Evolutionary conservation across 2,329 filamentous ascomycete genomes (phyloP), one percentile per base, ranked within the genome.

Genomic region (Colletotrichum cuscutae): DNA sequence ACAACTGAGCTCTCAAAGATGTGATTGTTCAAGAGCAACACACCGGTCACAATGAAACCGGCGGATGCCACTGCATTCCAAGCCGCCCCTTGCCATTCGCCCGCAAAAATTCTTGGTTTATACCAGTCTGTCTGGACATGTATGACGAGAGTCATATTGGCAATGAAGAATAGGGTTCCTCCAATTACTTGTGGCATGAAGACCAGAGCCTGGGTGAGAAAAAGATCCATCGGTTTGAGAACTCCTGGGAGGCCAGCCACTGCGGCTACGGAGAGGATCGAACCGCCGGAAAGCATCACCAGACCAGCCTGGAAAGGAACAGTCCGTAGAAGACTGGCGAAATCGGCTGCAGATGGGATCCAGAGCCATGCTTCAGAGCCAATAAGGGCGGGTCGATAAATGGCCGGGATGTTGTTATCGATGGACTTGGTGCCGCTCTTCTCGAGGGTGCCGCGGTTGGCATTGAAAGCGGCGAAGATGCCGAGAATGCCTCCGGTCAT

Each of bases 131-230:
- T 58, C 24, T 68, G 65, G 4, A 46, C 57, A 4, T 22, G 26
- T 12, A 62, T 28, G 12, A 60, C 19, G 6, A 60, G 58, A 8
- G 58, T 4, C 12, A 26, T 11, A 9, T 60, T 60, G 22, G 57
- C 57, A n/a, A 68, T 9, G 11, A 68, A 68, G 32, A 54, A 62
- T 15, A 68, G 24, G 4, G 56, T 28, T 15, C 65, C 57, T 5
- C 65, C 57, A n/a, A 62, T 54, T 3, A 68, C 65, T 9, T 68
- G 57, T 9, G 46, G 65, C 57, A 62, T 30, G 22, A 62, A 68
- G 13, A 54, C 24, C 1, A 62, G 30, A n/a, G n/a, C 46, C 22
- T 62, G 57, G 2, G n/a, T n/a, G 7, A 62, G 11, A 12, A 37
- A 19, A 0, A 68, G 22, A 30, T 68, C 9, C 11, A 12, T 54